Evolutionary conservation across 164 flowering plant species (phyloP), one percentile per base, ranked within the genome.

Genomic region (Berberis thunbergii): DNA sequence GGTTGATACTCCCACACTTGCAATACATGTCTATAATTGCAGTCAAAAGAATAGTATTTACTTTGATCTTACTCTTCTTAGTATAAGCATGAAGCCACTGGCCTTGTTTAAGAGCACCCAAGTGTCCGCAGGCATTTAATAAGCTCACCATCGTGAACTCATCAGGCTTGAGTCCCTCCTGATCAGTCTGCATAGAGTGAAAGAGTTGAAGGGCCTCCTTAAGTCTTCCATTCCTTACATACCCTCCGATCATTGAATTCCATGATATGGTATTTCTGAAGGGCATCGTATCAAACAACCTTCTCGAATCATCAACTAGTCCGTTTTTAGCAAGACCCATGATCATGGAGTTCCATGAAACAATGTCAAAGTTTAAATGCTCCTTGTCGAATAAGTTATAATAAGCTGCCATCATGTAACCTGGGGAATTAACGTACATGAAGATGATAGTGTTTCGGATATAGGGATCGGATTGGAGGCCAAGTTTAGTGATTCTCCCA

Each of bases 191-290:
- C 95, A 90, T 86, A 60, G 66, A 45, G 2, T 49, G 46, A 63
- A 87, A 88, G 42, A 90, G 85, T 41, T 80, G 71, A 70, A 88
- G 67, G 11, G 89, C 92, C 61, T 81, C 89, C 48, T 9, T 61
- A 44, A 72, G 77, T 63, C 54, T 78, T n/a, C 85, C 95, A 73
- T 81, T 86, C 69, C 88, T 75, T 39, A 86, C 97, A 75, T 67
- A 85, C 68, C 91, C 92, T 70, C 95, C 80, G 48, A 88, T 83
- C 89, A 90, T 86, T 54, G 85, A 78, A 64, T 79, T 90, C 92
- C 97, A 87, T 2, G 90, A 77, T 9, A 84, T 67, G 1, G 61
- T 63, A 66, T 70, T 90, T 73, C 84, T 84, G 4, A 9, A 49
- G 0, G 73, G 74, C 85, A 85, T 81, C 62, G 73, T 64, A 49